Conservation (phyloP, 2,329 filamentous ascomycete species). For the Botrytis porri region DNA sequence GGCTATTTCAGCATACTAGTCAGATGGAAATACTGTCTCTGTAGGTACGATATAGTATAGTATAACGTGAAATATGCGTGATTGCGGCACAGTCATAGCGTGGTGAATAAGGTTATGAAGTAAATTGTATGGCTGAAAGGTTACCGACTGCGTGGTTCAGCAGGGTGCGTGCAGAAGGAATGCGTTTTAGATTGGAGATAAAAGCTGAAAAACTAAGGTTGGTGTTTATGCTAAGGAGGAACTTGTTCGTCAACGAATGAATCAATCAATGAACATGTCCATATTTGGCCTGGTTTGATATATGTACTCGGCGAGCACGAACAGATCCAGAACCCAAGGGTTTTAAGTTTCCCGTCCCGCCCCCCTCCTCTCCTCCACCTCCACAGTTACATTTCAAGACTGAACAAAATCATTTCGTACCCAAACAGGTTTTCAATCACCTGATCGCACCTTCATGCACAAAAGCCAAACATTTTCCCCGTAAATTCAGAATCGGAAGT, state of each 20-base stretch:
- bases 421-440: not conserved
- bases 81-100: not conserved
- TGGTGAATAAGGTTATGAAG: not conserved
- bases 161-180: not conserved
- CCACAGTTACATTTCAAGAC: not conserved
- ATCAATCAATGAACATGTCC: not conserved
- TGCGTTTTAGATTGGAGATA: not conserved
- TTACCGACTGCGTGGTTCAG: slow-evolving; percentile 1
- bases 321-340: not conserved
- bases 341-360: not conserved
- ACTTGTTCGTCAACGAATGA: not conserved
- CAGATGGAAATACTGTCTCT: not conserved
- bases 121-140: not conserved
- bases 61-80: slow-evolving; percentile 3
- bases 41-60: not conserved
- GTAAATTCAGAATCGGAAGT: not conserved
- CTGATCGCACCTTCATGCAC: not conserved
- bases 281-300: not conserved
- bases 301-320: not conserved
- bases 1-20: not conserved
- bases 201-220: not conserved
- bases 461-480: not conserved
- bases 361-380: not conserved
- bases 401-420: not conserved
- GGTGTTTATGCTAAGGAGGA: not conserved